These are phyloP conservation scores for Rhizopogon parksii DNA, from an alignment of 1,284 basidiomycete species.

Conservation along the genomic window DNA sequence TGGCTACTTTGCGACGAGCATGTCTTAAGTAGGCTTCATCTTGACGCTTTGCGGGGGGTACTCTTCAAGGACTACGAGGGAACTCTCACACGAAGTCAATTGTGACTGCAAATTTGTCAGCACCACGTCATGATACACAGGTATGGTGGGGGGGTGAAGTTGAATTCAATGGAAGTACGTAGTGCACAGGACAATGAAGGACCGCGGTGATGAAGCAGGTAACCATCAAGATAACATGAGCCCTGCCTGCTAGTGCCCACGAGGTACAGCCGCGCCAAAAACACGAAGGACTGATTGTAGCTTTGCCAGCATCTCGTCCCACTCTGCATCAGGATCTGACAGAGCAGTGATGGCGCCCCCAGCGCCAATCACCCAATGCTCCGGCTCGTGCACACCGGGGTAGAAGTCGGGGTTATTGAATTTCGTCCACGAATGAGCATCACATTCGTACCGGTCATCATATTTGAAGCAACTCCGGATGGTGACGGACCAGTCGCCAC, in stretches of 20 bases:
- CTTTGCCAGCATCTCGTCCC: conserved; percentile 92
- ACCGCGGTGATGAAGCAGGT: background rate
- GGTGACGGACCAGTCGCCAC: conserved; percentile 91
- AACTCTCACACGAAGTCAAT: background rate
- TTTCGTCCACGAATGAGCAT: conserved; percentile 6
- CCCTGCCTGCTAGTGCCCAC: conserved; percentile 10
- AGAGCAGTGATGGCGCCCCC: conserved; percentile 96
- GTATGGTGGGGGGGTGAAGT: conserved; percentile 18
- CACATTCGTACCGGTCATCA: conserved; percentile 33
- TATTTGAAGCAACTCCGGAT: conserved; percentile 89
- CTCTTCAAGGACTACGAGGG: background rate
- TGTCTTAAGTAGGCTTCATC: background rate
- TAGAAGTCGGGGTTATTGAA: conserved; percentile 8
- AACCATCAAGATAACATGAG: background rate
- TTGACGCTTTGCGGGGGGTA: background rate
- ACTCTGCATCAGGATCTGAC: conserved; percentile 81
- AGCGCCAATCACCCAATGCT: conserved; percentile 78
- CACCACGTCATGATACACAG: too few relatives aligned
- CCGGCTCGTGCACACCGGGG: conserved; percentile 21
- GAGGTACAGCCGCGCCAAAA: conserved; percentile 37
- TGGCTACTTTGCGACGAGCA: background rate
- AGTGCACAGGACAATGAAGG: background rate
- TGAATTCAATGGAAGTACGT: conserved; percentile 23
- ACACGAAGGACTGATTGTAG: conserved; percentile 63
- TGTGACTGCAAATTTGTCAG: background rate